A percentile compares a stretch with the other conserved stretches of the same genome.
Conservation (phyloP, 2,329 filamentous ascomycete species). For the Talaromyces sp. region DNA sequence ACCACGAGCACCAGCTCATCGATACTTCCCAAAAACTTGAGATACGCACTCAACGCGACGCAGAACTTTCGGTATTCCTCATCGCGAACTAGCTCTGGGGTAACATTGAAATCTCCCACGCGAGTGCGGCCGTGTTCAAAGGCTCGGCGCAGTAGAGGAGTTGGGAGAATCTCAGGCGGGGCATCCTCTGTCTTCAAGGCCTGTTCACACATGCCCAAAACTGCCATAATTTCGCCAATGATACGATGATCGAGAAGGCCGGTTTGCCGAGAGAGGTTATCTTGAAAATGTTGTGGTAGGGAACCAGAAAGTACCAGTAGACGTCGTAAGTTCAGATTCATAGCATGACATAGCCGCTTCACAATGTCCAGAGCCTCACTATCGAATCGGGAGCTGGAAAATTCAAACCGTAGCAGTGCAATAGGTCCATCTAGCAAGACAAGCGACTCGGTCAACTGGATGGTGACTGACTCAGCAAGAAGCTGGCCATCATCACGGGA, state of each 20-base stretch:
- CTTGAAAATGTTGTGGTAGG: constrained; percentile 37
- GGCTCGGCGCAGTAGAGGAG: constrained; percentile 40
- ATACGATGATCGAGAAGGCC: constrained; percentile 41
- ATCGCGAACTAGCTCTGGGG: constrained; percentile 32
- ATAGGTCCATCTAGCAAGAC: constrained; percentile 30
- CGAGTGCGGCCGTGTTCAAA: constrained; percentile 22
- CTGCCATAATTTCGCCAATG: constrained; percentile 51
- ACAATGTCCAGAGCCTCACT: constrained; percentile 27
- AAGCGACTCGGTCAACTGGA: constrained; percentile 30
- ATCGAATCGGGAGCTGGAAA: constrained; percentile 37
- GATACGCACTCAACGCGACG: constrained; percentile 42
- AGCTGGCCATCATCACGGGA: constrained; percentile 18
- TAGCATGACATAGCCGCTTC: constrained; percentile 26
- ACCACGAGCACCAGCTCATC: constrained; percentile 45
- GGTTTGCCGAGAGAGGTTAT: constrained; percentile 32
- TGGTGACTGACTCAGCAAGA: constrained; percentile 15
- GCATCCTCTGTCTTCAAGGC: constrained; percentile 46
- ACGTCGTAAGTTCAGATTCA: constrained; percentile 30
- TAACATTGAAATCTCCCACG: constrained; percentile 25
- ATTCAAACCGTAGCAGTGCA: constrained; percentile 32
- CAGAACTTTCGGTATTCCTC: constrained; percentile 45
- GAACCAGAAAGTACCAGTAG: constrained; percentile 31
- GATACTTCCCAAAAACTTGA: constrained; percentile 40
- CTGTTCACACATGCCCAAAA: constrained; percentile 45
- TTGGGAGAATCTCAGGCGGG: constrained; percentile 45